Evolutionary conservation across 148 eudicot genomes (phyloP), one percentile per base, ranked within the genome.

Genomic region (Nepenthes mirabilis): DNA sequence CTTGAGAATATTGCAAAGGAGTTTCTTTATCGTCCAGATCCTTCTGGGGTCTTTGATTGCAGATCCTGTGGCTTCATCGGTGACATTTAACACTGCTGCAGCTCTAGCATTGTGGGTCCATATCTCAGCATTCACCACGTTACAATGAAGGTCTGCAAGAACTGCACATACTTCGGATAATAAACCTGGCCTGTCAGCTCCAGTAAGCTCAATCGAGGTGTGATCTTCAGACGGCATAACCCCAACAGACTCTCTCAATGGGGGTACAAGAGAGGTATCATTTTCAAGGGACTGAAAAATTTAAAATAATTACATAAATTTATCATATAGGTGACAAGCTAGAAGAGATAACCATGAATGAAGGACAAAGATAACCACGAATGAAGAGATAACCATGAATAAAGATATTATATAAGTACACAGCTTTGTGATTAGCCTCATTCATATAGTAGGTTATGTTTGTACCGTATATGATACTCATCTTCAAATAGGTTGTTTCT

Each of bases 101-200:
- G 87, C 90, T 52, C 97, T 80, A 34, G 83, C 70, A 65, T 83
- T 91, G 72, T 91, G 97, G 2, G 97, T 91, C 97, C 97, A 91
- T 33, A 88, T 71, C 62, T 88, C 88, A 0, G 97, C 78, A 48
- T 88, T 91, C 11, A 85, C 96, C 49, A 91, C 80, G 57, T 74
- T 82, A 63, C 91, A 85, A 8, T 82, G 69, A 57, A 91, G 68
- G 45, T 88, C 82, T 0, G 93, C 66, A 23, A 91, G 68, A 2
- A 91, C 95, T 0, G 96, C 97, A 33, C 86, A 88, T 34, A 91
- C 88, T 71, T 91, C 97, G 0, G 97, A 91, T 12, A 88, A 60
- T 11, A 91, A 60, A 3, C 97, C 97, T 10, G 88, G 76, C 45
- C 97, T 74, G 52, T 91, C 96, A 0, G 81, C 82, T 9, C 97